Percentiles rank a stretch among this genome's conserved stretches.
These are phyloP conservation scores for Rubus parviflorus DNA, from an alignment of 306 rosid species.

Conservation along the genomic window DNA sequence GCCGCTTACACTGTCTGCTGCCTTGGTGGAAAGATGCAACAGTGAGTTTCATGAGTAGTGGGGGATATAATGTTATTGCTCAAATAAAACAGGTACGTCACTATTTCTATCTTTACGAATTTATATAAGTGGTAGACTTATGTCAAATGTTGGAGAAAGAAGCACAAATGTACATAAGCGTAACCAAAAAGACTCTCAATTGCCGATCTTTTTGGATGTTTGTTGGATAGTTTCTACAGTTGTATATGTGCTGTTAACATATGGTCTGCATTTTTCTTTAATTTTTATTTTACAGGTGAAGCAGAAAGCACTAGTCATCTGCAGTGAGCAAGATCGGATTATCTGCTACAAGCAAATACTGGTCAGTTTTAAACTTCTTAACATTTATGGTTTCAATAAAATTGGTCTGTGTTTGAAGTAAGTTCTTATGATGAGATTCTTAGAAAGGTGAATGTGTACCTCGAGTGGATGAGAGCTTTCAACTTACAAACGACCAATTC, in stretches of 20 bases:
- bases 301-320: conserved; percentile 49
- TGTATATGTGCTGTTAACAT: neutral
- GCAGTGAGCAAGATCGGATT: conserved; percentile 47
- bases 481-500: neutral
- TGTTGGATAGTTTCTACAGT: neutral
- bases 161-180: neutral
- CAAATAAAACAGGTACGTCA: conserved; percentile 44
- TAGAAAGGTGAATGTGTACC: neutral
- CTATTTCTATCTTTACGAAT: neutral
- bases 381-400: neutral
- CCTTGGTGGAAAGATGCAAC: conserved; percentile 67
- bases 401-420: neutral
- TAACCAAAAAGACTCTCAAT: neutral
- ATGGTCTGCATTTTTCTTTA: neutral
- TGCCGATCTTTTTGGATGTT: neutral
- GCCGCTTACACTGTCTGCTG: conserved; percentile 53
- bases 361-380: conserved; percentile 38
- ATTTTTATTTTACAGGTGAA: conserved; percentile 36
- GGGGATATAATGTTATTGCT: conserved; percentile 51
- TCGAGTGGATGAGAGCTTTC: neutral
- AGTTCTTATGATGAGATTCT: neutral
- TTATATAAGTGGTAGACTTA: neutral
- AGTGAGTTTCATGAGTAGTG: conserved; percentile 44
- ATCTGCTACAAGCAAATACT: conserved; percentile 46
- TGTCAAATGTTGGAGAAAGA: neutral